These are phyloP conservation scores for Microdochium nivale DNA, from an alignment of 2,329 filamentous ascomycete species.

Conservation along the genomic window DNA sequence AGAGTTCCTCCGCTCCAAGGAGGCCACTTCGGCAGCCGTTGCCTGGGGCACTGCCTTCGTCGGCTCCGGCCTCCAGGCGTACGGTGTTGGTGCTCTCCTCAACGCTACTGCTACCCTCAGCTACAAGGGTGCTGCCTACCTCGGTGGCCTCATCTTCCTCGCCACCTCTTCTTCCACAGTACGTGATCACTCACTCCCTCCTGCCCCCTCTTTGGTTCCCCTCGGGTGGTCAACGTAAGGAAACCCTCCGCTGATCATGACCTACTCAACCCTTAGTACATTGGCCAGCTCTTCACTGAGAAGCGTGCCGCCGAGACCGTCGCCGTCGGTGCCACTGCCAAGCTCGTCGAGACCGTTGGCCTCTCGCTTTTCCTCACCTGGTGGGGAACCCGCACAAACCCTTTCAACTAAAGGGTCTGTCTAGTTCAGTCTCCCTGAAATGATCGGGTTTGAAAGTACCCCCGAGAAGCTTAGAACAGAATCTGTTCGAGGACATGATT, in stretches of 20 bases:
- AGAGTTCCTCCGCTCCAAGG: slow-evolving; percentile 91
- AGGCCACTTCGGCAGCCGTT: slow-evolving; percentile 77
- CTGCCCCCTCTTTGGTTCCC: background rate
- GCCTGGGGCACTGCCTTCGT: slow-evolving; percentile 86
- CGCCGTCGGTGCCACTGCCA: slow-evolving; percentile 73
- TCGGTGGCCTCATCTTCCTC: slow-evolving; percentile 84
- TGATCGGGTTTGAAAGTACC: background rate
- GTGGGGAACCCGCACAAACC: slow-evolving; percentile 95
- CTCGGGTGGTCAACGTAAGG: too few species aligned
- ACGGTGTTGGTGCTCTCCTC: slow-evolving; percentile 82
- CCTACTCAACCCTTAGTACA: slow-evolving; percentile 51
- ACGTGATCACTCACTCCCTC: slow-evolving; percentile 29
- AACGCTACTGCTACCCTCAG: slow-evolving; percentile 91
- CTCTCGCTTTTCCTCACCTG: slow-evolving; percentile 88
- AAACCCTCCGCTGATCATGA: too few species aligned
- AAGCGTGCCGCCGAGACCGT: slow-evolving; percentile 88
- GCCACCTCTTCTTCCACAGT: slow-evolving; percentile 83
- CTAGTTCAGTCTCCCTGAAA: background rate
- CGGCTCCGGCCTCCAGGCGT: slow-evolving; percentile 82
- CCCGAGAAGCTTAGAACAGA: background rate
- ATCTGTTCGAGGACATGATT: background rate
- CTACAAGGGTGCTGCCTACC: slow-evolving; percentile 95
- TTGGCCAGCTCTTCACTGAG: slow-evolving; percentile 81
- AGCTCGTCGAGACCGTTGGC: slow-evolving; percentile 87
- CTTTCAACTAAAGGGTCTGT: slow-evolving; percentile 62